Conservation (phyloP, 2,329 filamentous ascomycete genomes). For the Peltaster fructicola region DNA sequence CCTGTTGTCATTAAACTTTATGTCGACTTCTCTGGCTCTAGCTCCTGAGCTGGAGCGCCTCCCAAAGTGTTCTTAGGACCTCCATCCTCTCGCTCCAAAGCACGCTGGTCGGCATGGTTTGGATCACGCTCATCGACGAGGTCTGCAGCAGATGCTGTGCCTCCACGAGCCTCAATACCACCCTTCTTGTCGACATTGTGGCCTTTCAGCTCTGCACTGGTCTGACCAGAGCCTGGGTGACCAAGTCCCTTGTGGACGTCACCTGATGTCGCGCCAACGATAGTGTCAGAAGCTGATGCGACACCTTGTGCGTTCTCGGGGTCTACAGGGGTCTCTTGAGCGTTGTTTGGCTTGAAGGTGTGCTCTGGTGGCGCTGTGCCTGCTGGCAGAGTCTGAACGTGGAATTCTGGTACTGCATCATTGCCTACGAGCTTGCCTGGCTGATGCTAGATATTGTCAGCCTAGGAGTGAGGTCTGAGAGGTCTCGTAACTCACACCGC, state of each 20-base stretch:
- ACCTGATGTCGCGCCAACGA: slow-evolving; percentile 34
- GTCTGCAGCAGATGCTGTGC: slow-evolving; percentile 4
- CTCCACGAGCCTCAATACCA: slow-evolving; percentile 29
- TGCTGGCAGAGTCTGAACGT: slow-evolving; percentile 39
- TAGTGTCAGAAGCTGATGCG: slow-evolving; percentile 28
- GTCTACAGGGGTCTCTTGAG: slow-evolving; percentile 21
- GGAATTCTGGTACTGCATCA: slow-evolving; percentile 44
- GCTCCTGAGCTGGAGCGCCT: too few relatives aligned
- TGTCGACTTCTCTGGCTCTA: slow-evolving; percentile 3
- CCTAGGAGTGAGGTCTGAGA: slow-evolving; percentile 6
- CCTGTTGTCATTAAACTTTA: neutral
- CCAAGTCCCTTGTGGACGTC: slow-evolving; percentile 38
- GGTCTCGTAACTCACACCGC: slow-evolving; percentile 4
- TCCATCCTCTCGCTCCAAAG: slow-evolving; percentile 9
- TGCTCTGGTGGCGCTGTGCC: slow-evolving; percentile 41
- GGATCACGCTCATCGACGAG: slow-evolving; percentile 18
- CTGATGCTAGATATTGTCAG: slow-evolving; percentile 36
- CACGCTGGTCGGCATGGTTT: slow-evolving; percentile 20
- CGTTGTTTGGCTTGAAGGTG: slow-evolving; percentile 28
- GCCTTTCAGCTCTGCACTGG: slow-evolving; percentile 29
- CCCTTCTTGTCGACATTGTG: slow-evolving; percentile 22
- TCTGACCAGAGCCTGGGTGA: slow-evolving; percentile 33
- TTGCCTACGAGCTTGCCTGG: slow-evolving; percentile 43
- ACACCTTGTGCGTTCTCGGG: slow-evolving; percentile 24
- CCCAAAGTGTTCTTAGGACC: slow-evolving; percentile 1